A percentile compares a stretch with the other conserved stretches of the same genome.
Evolutionary conservation across 192 early-diverging fungal species (phyloP).

Genomic region (Chytriomyces confervae): DNA sequence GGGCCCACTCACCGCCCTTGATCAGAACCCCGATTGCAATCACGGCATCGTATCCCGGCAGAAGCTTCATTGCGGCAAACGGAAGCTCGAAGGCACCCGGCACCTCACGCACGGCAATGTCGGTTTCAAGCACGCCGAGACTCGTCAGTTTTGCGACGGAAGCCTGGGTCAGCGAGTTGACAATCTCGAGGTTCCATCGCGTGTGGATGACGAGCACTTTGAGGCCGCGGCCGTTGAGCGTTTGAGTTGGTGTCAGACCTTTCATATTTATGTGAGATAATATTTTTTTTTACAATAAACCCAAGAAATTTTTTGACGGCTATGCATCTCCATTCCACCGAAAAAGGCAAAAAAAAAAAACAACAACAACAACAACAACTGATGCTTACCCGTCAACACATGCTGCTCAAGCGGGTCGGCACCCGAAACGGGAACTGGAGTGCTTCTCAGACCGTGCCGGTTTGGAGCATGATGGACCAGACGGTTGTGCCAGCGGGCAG

Average conservation of each 20-base stretch:
- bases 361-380: no score
- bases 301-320: no score
- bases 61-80: slow-evolving; percentile 79
- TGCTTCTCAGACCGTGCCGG: no score
- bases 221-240: slow-evolving; percentile 32
- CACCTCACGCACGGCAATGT: slow-evolving; percentile 81
- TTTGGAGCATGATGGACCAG: no score
- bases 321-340: no score
- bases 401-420: no score
- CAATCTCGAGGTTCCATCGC: slow-evolving; percentile 91
- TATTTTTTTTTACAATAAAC: no score
- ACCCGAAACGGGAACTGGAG: no score
- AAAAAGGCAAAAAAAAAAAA: no score
- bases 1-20: slow-evolving; percentile 72
- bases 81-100: slow-evolving; percentile 96
- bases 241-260: slow-evolving; percentile 5
- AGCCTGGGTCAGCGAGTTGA: slow-evolving; percentile 81
- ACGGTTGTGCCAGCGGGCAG: no score
- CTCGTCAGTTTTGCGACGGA: slow-evolving; percentile 67
- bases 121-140: slow-evolving; percentile 69
- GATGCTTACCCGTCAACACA: no score
- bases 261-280: slow-evolving; percentile 21
- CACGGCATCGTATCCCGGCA: slow-evolving; percentile 84
- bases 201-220: slow-evolving; percentile 73
- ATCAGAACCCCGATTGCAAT: slow-evolving; percentile 97